Percentiles rank a stretch among this genome's conserved stretches.
These are phyloP conservation scores for Eremomyces bilateralis DNA, from an alignment of 495 filamentous ascomycete species.

Conservation along the genomic window DNA sequence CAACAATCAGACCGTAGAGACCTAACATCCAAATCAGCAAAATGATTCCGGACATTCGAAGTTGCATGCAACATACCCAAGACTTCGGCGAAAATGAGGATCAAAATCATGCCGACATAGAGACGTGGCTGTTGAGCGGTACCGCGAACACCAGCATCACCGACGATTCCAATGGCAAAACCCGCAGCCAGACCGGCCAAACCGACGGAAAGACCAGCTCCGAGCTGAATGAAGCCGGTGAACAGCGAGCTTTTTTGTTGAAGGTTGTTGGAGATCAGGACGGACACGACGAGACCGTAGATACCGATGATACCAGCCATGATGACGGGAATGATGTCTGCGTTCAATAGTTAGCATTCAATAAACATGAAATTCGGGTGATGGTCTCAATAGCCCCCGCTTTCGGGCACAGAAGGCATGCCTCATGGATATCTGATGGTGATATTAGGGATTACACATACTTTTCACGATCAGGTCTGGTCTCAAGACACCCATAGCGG, in stretches of 20 bases:
- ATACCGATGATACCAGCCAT: constrained; percentile 99
- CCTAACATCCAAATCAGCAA: too few species aligned
- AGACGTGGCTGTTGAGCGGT: constrained; percentile 93
- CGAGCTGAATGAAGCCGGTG: constrained; percentile 91
- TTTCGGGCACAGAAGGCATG: too few species aligned
- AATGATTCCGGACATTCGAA: too few species aligned
- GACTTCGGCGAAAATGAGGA: constrained; percentile 99
- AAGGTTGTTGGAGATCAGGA: constrained; percentile 86
- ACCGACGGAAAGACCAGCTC: constrained; percentile 90
- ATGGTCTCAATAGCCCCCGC: too few species aligned
- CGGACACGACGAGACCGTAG: constrained; percentile 96
- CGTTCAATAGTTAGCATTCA: background rate
- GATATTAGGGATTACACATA: constrained; percentile 25
- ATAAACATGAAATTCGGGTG: constrained; percentile 1
- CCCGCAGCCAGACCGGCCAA: constrained; percentile 91
- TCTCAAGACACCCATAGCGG: constrained; percentile 90
- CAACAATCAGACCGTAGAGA: constrained; percentile 3
- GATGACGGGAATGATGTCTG: constrained; percentile 98
- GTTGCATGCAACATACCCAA: constrained; percentile 71
- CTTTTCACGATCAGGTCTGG: constrained; percentile 99
- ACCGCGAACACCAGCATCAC: constrained; percentile 96
- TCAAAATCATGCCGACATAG: constrained; percentile 99
- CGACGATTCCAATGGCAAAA: constrained; percentile 97
- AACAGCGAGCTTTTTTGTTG: constrained; percentile 66
- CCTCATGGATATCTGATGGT: too few species aligned